Evolutionary conservation across 169 alveolate species (phyloP), one percentile per base, ranked within the genome.

Genomic region (Ichthyophthirius multifiliis): DNA sequence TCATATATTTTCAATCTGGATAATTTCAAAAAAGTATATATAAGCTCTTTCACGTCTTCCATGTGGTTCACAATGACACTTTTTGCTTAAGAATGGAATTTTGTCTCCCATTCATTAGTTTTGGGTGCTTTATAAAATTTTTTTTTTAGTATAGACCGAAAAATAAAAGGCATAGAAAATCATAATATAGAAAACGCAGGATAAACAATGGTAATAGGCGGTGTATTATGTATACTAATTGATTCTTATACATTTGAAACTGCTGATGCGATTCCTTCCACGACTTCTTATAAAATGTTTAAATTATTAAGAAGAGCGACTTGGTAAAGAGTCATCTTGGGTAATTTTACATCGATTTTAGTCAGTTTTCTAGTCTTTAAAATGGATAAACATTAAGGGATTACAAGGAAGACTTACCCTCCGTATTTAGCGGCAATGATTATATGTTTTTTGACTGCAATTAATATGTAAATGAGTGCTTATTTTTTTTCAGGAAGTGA

Each of bases 311-410:
- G 16, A 6, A 65, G 84, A 43, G 47, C 48, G 16, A 43, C 65
- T 7, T 77, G 84, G 84, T 32, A 63, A 44, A 77, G 84, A 77
- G 31, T 62, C 16, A 27, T 77, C 5, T 63, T 77, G 39, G 84
- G 84, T 46, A 64, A 77, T 64, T 35, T 46, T 23, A 64, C 75
- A 5, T 44, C 84, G 31, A 37, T 77, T 30, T 30, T 23, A 13
- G 44, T 73, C 3, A 46, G 75, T 16, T 63, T 34, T 35, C 63
- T 77, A 5, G 35, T 77, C n/a, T 45, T 48, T 5, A 73, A 67
- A 43, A 35, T 77, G 46, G 16, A 43, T n/a, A 64, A 64, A 18
- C 65, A 45, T 27, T 64, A 67, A 46, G 31, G 41, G 43, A 71
- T 64, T 18, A 27, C 63, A 10, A 67, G 76, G n/a, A 63, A 18